A percentile compares a stretch with the other conserved stretches of the same genome.
Conservation (phyloP, 179 eudicot genomes). For the Actinidia arguta region DNA sequence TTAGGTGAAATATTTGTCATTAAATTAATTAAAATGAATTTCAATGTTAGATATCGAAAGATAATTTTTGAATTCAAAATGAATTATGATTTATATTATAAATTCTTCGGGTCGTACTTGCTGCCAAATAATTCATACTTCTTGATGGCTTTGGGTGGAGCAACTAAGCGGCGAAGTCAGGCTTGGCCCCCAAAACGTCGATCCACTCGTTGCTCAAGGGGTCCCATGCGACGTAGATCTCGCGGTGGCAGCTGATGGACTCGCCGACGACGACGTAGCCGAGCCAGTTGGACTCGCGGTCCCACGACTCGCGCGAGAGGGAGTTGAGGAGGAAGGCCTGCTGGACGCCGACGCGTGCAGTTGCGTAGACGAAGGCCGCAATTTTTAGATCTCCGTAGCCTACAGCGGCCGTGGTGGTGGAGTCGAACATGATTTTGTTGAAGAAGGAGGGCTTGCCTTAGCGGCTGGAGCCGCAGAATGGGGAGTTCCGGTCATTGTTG, state of each 20-base stretch:
- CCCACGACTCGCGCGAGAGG: slow-evolving; percentile 34
- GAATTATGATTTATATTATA: too few relatives aligned
- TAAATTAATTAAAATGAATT: too few relatives aligned
- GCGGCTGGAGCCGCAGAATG: slow-evolving; percentile 62
- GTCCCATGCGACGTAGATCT: slow-evolving; percentile 81
- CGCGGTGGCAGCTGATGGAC: slow-evolving; percentile 60
- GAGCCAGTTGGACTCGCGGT: slow-evolving; percentile 84
- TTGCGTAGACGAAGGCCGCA: slow-evolving; percentile 54
- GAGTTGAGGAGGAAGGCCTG: slow-evolving; percentile 32
- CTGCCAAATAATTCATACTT: background rate
- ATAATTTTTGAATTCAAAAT: too few relatives aligned
- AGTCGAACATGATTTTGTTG: slow-evolving; percentile 35
- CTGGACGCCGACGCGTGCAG: slow-evolving; percentile 51
- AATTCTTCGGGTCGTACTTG: too few relatives aligned
- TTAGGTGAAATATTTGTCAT: too few relatives aligned
- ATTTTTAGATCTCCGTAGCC: too few relatives aligned
- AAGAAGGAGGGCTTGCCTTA: slow-evolving; percentile 47
- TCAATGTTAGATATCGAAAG: too few relatives aligned
- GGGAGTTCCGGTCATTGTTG: slow-evolving; percentile 61
- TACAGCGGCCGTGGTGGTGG: slow-evolving; percentile 21
- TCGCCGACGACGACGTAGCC: slow-evolving; percentile 68
- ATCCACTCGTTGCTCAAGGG: slow-evolving; percentile 70
- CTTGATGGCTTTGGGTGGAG: background rate
- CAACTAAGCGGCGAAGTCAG: slow-evolving; percentile 43
- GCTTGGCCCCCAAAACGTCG: slow-evolving; percentile 33